These are phyloP conservation scores for Aureobasidium sp. DNA, from an alignment of 2,329 filamentous ascomycete genomes.

Conservation along the genomic window DNA sequence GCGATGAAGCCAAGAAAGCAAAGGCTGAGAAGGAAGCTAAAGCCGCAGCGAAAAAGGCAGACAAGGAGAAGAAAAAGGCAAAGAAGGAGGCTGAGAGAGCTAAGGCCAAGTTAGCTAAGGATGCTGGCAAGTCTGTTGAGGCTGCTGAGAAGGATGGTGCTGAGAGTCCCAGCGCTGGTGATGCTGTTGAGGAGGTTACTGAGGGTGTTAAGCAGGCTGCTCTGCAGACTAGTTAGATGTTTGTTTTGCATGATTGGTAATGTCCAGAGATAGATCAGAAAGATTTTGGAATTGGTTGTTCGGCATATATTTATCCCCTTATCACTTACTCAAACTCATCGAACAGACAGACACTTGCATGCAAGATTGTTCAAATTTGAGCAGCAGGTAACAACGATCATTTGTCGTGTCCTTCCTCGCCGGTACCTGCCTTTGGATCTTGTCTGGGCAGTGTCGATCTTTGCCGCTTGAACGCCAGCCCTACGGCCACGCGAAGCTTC, in stretches of 20 bases:
- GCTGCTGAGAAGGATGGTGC: conserved; percentile 63
- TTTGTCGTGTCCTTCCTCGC: too few species aligned
- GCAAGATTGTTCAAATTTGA: too few species aligned
- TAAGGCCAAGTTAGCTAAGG: conserved; percentile 27
- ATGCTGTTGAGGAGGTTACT: conserved; percentile 34
- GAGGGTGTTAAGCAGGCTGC: conserved; percentile 37
- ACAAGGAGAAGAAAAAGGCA: conserved; percentile 56
- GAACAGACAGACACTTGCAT: too few species aligned
- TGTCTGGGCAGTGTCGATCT: too few species aligned
- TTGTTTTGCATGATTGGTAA: background rate
- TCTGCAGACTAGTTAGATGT: conserved; percentile 28
- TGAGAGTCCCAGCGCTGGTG: conserved; percentile 23
- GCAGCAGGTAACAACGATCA: too few species aligned
- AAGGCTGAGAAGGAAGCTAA: conserved; percentile 61
- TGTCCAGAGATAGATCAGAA: background rate
- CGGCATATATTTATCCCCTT: background rate
- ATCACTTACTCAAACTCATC: too few species aligned
- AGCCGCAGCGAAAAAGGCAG: conserved; percentile 48
- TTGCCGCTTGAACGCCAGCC: too few species aligned
- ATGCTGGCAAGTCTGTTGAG: conserved; percentile 62
- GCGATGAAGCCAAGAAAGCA: conserved; percentile 55
- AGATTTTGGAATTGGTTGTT: background rate
- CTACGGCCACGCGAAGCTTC: too few species aligned
- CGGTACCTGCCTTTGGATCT: too few species aligned
- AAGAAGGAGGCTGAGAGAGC: conserved; percentile 56